Evolutionary conservation across 805 yeast genomes (phyloP), one percentile per base, ranked within the genome.

Genomic region (Brettanomyces sp.): DNA sequence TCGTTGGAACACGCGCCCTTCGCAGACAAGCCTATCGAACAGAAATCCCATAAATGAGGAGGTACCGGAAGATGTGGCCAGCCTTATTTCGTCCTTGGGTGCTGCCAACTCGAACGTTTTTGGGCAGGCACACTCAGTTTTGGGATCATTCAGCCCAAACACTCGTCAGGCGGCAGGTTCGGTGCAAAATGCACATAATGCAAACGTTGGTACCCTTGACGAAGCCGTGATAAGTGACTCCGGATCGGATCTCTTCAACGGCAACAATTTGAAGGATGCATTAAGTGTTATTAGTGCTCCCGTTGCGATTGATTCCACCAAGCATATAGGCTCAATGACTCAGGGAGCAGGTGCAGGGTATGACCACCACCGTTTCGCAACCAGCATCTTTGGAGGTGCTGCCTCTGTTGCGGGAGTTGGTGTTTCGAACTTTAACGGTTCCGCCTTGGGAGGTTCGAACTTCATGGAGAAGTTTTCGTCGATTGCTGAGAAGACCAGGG

Each of bases 401-500:
- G 82, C 84, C 7, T 77, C 84, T 2, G 75, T 80, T 35, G 72
- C 79, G 45, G 66, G 64, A 11, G 74, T 73, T 1, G 72, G 70
- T 28, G 62, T 55, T 46, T 43, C 64, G 56, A 47, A 51, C 56
- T 49, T 62, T 33, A 55, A 56, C 35, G 22, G 52, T 32, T 44
- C 44, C 8, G 18, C 37, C 4, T n/a, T 46, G 18, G 45, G 44
- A 6, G 21, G 57, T 36, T 65, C 70, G 18, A 67, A 76, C 42
- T 81, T 81, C 55, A 64, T 81, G 50, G 81, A 77, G 50, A 80
- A 79, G 61, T 81, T 81, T 55, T 68, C 82, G 5, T 67, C 78
- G 2, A 82, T 81, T 14, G 82, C 84, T 5, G 86, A 81, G 47
- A 82, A 83, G 42, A 81, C 88, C 0, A 68, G 83, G 54, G 88